phyloP scores from a whole-genome alignment of 2,329 filamentous ascomycete species.

The Paradendryphiella salina region DNA sequence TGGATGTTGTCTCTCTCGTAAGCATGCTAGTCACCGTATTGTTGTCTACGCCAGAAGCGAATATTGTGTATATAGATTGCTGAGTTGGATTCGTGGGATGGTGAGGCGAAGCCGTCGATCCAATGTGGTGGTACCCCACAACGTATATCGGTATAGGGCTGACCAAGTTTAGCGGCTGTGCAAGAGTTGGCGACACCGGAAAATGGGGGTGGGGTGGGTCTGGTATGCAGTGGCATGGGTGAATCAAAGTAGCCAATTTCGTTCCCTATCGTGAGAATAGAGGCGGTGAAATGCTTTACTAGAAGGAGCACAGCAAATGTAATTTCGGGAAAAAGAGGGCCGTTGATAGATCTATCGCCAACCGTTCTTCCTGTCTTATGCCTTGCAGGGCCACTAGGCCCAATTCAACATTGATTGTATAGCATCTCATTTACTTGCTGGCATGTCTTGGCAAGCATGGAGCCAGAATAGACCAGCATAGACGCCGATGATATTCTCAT shows the following conservation, averaged over 20 bases:
- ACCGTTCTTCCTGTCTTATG: constrained; percentile 21
- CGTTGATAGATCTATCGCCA: constrained; percentile 16
- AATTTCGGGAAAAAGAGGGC: not conserved
- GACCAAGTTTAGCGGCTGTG: constrained; percentile 18
- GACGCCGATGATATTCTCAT: constrained; percentile 5
- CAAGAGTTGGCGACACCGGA: constrained; percentile 6
- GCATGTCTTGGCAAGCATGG: constrained; percentile 16
- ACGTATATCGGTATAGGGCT: constrained; percentile 28
- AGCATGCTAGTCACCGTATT: constrained; percentile 6
- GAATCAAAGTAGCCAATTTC: constrained; percentile 6
- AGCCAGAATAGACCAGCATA: constrained; percentile 9
- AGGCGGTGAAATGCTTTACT: constrained; percentile 17
- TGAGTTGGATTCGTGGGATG: constrained; percentile 17
- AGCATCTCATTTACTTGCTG: constrained; percentile 9
- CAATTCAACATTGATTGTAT: constrained; percentile 7
- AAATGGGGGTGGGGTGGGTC: constrained; percentile 2
- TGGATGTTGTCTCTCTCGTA: constrained; percentile 12
- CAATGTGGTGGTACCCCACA: constrained; percentile 17
- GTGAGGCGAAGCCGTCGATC: constrained; percentile 25
- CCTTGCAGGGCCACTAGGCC: constrained; percentile 12
- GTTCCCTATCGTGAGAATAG: constrained; percentile 8
- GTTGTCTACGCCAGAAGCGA: constrained; percentile 12
- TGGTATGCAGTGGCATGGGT: constrained; percentile 11
- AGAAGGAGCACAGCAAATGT: constrained; percentile 10
- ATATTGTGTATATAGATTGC: constrained; percentile 18